A percentile compares a stretch with the other conserved stretches of the same genome.
These are phyloP conservation scores for Sistotremastrum suecicum DNA, from an alignment of 768 basidiomycete species.

Conservation along the genomic window DNA sequence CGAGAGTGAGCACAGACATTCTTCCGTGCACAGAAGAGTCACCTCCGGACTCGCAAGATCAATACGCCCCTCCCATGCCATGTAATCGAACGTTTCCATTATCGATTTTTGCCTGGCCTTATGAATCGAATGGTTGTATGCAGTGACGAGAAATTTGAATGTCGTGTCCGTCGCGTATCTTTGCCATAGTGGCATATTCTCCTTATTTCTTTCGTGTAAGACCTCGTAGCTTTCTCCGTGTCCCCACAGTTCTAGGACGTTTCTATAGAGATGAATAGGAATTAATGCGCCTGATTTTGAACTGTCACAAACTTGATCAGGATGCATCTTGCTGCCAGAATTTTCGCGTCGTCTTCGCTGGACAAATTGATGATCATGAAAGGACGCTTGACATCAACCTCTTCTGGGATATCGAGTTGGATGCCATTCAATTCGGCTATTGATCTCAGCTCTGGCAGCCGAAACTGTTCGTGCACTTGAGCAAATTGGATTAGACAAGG, in stretches of 20 bases:
- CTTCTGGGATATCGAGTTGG: conserved; percentile 28
- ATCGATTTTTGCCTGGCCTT: conserved; percentile 48
- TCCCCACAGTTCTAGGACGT: conserved; percentile 66
- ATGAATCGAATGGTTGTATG: conserved; percentile 62
- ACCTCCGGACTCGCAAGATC: conserved; percentile 71
- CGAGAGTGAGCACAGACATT: conserved; percentile 41
- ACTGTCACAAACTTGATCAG: conserved; percentile 55
- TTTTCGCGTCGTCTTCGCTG: conserved; percentile 54
- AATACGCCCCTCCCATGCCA: conserved; percentile 71
- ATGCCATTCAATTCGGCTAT: conserved; percentile 65
- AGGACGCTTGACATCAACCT: conserved; percentile 43
- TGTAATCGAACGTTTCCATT: conserved; percentile 73
- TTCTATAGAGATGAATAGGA: conserved; percentile 26
- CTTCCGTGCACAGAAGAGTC: conserved; percentile 65
- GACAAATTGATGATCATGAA: conserved; percentile 63
- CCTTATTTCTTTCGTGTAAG: conserved; percentile 43
- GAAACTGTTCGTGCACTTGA: conserved; percentile 67
- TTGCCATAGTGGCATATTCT: conserved; percentile 35
- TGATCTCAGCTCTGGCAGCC: conserved; percentile 71
- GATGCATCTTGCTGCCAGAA: conserved; percentile 67
- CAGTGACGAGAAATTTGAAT: conserved; percentile 69
- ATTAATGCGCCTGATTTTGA: neutral
- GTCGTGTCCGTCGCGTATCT: conserved; percentile 50
- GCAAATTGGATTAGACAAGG: conserved; percentile 63
- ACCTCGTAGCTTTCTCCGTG: conserved; percentile 55